These are phyloP conservation scores for Xylaria curta DNA, from an alignment of 495 filamentous ascomycete genomes.

Conservation along the genomic window DNA sequence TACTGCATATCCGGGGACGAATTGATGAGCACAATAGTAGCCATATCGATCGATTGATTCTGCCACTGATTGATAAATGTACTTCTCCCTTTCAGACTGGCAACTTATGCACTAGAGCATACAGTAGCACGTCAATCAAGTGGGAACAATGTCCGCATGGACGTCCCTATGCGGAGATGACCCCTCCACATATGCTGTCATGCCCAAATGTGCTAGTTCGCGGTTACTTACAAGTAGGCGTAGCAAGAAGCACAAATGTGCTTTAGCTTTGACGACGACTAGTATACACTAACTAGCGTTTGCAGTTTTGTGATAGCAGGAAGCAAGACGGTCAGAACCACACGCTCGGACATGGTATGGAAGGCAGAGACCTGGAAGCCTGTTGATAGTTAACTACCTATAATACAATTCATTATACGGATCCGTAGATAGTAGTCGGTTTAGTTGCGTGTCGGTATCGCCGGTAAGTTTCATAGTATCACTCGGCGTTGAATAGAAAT, in stretches of 20 bases:
- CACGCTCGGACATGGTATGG: neutral
- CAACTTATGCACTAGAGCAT: constrained; percentile 4
- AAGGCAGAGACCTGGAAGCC: neutral
- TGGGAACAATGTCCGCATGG: constrained; percentile 7
- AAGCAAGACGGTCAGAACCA: neutral
- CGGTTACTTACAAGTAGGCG: neutral
- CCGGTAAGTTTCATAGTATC: constrained; percentile 4
- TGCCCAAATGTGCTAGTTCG: neutral
- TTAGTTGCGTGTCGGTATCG: neutral
- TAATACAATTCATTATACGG: neutral
- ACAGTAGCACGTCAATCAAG: constrained; percentile 11
- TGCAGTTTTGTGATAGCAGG: neutral
- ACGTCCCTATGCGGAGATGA: constrained; percentile 19
- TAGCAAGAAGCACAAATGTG: neutral
- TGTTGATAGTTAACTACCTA: neutral
- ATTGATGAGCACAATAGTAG: neutral
- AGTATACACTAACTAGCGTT: neutral
- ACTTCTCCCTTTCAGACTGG: neutral
- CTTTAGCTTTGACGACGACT: neutral
- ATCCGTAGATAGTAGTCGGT: too few relatives aligned
- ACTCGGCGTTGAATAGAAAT: neutral
- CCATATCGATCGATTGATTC: too few relatives aligned
- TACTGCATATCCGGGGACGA: neutral
- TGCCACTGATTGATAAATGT: neutral
- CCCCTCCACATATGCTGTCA: constrained; percentile 26